Base-by-base conservation (phyloP, 495 filamentous ascomycete species). In the Aspergillus conjunctus region DNA sequence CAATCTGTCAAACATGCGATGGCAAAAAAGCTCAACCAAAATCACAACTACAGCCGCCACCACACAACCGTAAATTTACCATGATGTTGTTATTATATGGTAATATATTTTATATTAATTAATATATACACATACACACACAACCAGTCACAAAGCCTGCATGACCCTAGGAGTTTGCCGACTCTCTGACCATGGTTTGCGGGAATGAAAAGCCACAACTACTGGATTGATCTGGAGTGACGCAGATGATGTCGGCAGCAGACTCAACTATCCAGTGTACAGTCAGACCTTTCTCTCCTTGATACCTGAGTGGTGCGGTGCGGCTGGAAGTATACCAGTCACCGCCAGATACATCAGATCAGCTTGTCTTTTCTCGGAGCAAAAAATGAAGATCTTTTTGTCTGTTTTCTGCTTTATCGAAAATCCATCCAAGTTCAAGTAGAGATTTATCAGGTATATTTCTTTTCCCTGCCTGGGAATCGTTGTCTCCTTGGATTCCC, bases 311-410 rank as follows among this genome's bases (percentile, higher is more conserved):
- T n/a, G n/a, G n/a, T n/a, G n/a, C n/a, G n/a, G n/a, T 10, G 14
- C 39, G 39, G 26, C 26, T 26, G 26, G 26, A 26, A 26, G 26
- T 26, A 26, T 26, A 26, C 26, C 26, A 52, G 61, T 67, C 61
- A 58, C 65, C 65, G 61, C 61, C 39, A 55, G 61, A 59, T 67
- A 48, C 18, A 26, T 26, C 26, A 26, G 26, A 26, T 26, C 5
- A 5, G 26, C 26, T 18, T 20, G 17, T 0, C 10, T 18, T 20
- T 8, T 10, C 22, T 7, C 1, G 12, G 15, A 37, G 10, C 32
- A 22, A 26, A 33, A 33, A 62, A 22, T 52, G 52, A 43, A 20
- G 11, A 26, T 26, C 26, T 26, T 26, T 26, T 26, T 26, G 26
- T 26, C 2, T 26, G 26, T 26, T 26, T 26, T 26, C 26, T 26